Evolutionary conservation across 371 early-diverging fungal species (phyloP).

Genomic region (Lichtheimia hyalospora): DNA sequence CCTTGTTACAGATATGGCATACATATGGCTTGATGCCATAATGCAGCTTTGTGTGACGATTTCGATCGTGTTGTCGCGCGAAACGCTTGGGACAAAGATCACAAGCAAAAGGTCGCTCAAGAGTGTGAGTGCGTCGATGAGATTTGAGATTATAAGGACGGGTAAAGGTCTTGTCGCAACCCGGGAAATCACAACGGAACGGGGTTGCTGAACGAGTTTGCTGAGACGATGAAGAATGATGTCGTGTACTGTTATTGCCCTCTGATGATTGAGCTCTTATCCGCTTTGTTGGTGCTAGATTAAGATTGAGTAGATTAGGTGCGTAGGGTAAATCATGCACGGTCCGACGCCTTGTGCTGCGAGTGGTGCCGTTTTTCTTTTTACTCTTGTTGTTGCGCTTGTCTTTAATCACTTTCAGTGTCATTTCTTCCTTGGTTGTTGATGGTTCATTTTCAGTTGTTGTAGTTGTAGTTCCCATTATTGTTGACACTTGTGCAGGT

Average conservation of each 20-base stretch:
- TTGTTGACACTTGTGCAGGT: background rate
- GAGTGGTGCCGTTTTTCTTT: background rate
- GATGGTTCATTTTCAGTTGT: background rate
- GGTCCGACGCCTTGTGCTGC: constrained; percentile 1
- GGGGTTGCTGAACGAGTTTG: constrained; percentile 2
- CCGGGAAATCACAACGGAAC: constrained; percentile 24
- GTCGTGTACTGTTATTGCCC: constrained; percentile 1
- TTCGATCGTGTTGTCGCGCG: constrained; percentile 78
- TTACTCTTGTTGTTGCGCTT: background rate
- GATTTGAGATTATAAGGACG: constrained; percentile 83
- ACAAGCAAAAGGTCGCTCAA: constrained; percentile 74
- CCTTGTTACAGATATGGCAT: constrained; percentile 65
- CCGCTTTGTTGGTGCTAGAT: constrained; percentile 11
- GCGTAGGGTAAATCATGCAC: constrained; percentile 18
- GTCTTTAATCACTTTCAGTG: background rate
- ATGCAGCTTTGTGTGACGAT: constrained; percentile 76
- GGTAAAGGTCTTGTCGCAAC: constrained; percentile 76
- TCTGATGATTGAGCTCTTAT: background rate
- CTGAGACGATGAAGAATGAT: background rate
- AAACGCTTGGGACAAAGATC: constrained; percentile 61
- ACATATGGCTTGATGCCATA: constrained; percentile 64
- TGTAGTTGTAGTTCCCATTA: background rate
- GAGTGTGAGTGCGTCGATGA: constrained; percentile 76
- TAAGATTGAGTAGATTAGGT: constrained; percentile 17
- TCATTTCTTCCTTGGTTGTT: background rate